Evolutionary conservation across 495 filamentous ascomycete genomes (phyloP).

Genomic region (Lineolata rhizophorae): DNA sequence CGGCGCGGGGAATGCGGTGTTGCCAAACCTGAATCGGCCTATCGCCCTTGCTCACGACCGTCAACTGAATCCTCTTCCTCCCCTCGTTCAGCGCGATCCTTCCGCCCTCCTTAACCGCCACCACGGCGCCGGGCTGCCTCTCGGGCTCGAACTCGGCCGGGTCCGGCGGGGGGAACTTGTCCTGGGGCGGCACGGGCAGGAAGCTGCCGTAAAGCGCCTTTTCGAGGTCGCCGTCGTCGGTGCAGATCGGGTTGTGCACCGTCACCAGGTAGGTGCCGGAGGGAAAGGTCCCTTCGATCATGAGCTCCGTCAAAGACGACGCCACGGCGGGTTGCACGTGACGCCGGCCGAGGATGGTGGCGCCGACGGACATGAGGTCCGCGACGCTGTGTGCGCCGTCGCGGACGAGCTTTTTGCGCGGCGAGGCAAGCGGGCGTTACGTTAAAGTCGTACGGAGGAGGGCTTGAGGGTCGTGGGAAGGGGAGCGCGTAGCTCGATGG

Average conservation of each 20-base stretch:
- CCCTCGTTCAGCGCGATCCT: constrained; percentile 50
- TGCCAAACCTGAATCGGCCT: constrained; percentile 81
- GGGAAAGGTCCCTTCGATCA: constrained; percentile 86
- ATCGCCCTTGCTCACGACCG: constrained; percentile 73
- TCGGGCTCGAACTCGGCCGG: constrained; percentile 36
- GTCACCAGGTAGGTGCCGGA: constrained; percentile 89
- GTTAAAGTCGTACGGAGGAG: too few species aligned
- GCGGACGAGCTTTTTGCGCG: constrained; percentile 52
- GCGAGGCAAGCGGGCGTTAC: too few species aligned
- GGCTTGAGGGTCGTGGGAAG: neutral
- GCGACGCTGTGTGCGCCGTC: constrained; percentile 87
- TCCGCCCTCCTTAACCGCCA: constrained; percentile 38
- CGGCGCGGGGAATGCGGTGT: too few species aligned
- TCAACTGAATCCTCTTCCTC: constrained; percentile 47
- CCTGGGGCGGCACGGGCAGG: constrained; percentile 46
- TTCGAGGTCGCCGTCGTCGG: constrained; percentile 69
- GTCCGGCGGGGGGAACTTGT: constrained; percentile 40
- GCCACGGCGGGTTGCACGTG: constrained; percentile 77
- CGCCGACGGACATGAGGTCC: constrained; percentile 79
- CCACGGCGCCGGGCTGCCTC: constrained; percentile 59
- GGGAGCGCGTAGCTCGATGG: too few species aligned
- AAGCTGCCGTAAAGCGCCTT: constrained; percentile 84
- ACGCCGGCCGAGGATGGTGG: constrained; percentile 80
- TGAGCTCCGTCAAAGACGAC: constrained; percentile 54
- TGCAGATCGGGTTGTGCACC: constrained; percentile 72